Evolutionary conservation across 306 rosid species (phyloP).

Genomic region (Fragaria iinumae): DNA sequence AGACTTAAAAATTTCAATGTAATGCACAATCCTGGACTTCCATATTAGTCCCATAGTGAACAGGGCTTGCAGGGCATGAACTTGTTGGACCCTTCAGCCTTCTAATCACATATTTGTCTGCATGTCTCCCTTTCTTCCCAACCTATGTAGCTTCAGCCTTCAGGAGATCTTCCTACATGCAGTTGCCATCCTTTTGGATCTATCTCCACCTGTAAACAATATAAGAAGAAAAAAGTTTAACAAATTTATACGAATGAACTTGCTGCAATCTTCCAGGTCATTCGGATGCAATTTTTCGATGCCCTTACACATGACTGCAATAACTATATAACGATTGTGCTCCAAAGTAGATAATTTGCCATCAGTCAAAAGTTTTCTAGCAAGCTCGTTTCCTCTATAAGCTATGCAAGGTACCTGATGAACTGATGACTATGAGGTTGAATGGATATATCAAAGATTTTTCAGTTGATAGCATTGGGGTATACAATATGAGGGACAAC

Average conservation of each 20-base stretch:
- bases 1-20: background rate
- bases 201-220: conserved; percentile 38
- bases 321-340: background rate
- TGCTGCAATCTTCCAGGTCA: background rate
- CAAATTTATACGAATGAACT: background rate
- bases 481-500: background rate
- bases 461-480: background rate
- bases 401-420: background rate
- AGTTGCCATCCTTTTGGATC: conserved; percentile 41
- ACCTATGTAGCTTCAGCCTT: conserved; percentile 11
- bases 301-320: background rate
- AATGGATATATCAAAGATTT: background rate
- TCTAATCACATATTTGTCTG: background rate
- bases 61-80: background rate
- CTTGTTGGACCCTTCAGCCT: background rate
- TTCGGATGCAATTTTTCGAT: background rate
- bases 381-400: background rate
- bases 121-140: background rate
- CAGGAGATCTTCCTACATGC: conserved; percentile 23
- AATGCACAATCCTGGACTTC: background rate
- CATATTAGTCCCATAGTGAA: background rate
- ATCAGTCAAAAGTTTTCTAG: background rate
- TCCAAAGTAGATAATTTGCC: background rate
- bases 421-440: background rate
- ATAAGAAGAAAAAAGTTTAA: background rate